A percentile compares a stretch with the other conserved stretches of the same genome.
These are phyloP conservation scores for Annulohypoxylon truncatum DNA, from an alignment of 2,329 filamentous ascomycete genomes.

Conservation along the genomic window DNA sequence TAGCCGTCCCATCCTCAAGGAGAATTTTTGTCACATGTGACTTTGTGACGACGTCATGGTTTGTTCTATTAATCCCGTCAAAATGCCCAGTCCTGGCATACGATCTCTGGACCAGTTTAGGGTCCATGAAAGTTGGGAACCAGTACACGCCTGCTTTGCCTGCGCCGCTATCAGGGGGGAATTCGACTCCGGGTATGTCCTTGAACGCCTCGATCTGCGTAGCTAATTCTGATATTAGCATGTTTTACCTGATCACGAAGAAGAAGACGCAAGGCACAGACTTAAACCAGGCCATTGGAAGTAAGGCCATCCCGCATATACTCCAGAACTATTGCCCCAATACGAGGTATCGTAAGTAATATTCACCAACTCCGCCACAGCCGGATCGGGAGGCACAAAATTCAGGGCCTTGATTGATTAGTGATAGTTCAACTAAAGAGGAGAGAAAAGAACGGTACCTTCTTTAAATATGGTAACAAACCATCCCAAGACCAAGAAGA, in stretches of 20 bases:
- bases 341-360: conserved; percentile 51
- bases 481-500: conserved; percentile 51
- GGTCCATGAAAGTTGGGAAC: conserved; percentile 57
- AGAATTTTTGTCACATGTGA: conserved; percentile 49
- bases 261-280: conserved; percentile 6
- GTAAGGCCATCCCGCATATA: conserved; percentile 54
- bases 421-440: background rate
- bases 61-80: conserved; percentile 45
- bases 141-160: conserved; percentile 56
- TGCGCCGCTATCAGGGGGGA: conserved; percentile 54
- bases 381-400: conserved; percentile 42
- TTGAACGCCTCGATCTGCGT: conserved; percentile 52
- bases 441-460: conserved; percentile 41
- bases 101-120: conserved; percentile 51
- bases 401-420: conserved; percentile 35
- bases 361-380: conserved; percentile 45
- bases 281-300: conserved; percentile 53
- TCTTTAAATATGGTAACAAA: conserved; percentile 50
- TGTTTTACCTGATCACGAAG: background rate
- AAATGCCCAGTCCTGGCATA: conserved; percentile 56
- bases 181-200: conserved; percentile 55
- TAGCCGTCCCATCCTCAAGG: conserved; percentile 46
- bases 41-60: conserved; percentile 49
- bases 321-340: conserved; percentile 54
- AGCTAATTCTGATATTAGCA: conserved; percentile 25